Percentiles rank a stretch among this genome's conserved stretches.
phyloP scores from a whole-genome alignment of 1,284 basidiomycete genomes.

The Ceratobasidium sp. region DNA sequence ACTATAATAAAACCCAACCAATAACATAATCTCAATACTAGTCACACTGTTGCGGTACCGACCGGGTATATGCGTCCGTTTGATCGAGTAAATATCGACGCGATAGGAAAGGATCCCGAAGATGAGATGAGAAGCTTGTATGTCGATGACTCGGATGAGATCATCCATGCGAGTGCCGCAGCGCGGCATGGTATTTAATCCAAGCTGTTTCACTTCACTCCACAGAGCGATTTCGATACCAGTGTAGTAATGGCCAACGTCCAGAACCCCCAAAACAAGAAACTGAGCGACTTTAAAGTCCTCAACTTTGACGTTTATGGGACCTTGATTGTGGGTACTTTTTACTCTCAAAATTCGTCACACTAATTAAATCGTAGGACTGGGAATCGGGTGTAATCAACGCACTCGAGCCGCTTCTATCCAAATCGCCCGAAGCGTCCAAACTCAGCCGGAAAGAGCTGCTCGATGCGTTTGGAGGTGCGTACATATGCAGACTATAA shows the following conservation, averaged over 20 bases:
- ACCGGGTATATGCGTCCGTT: no score
- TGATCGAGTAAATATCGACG: no score
- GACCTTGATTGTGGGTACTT: slow-evolving; percentile 61
- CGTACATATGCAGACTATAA: not conserved
- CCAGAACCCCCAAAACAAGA: slow-evolving; percentile 26
- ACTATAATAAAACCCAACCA: no score
- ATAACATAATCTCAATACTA: no score
- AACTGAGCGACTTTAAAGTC: slow-evolving; percentile 56
- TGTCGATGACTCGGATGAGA: not conserved
- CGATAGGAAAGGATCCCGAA: not conserved
- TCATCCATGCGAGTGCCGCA: no score
- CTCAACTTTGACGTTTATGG: slow-evolving; percentile 74
- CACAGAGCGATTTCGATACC: not conserved
- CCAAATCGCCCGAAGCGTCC: slow-evolving; percentile 52
- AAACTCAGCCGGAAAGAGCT: slow-evolving; percentile 60
- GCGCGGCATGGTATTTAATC: no score
- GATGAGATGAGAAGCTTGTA: not conserved
- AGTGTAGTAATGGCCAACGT: not conserved
- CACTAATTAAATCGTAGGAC: slow-evolving; percentile 54
- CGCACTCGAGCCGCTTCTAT: slow-evolving; percentile 60
- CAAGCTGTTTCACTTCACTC: no score
- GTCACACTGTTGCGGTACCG: no score
- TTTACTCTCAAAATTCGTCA: not conserved
- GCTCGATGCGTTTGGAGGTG: slow-evolving; percentile 56
- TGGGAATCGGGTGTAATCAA: slow-evolving; percentile 72